phyloP scores from a whole-genome alignment of 2,329 filamentous ascomycete species.

The Fusarium continuum region DNA sequence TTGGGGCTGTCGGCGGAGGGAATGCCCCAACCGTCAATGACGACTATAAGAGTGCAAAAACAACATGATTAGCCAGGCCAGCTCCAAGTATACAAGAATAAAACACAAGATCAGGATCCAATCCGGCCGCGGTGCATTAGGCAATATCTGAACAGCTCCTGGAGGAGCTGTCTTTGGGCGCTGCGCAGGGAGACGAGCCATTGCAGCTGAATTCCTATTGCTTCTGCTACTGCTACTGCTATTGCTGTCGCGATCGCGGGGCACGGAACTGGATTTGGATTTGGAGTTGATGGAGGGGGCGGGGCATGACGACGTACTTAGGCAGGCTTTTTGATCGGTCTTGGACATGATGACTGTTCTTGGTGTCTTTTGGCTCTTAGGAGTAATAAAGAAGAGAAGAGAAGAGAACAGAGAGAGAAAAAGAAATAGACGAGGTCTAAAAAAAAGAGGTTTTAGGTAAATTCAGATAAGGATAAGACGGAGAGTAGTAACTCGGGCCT shows the following conservation, averaged over 20 bases:
- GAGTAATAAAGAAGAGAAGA: constrained; percentile 30
- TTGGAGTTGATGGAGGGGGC: constrained; percentile 41
- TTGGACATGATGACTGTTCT: constrained; percentile 56
- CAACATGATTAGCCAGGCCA: constrained; percentile 68
- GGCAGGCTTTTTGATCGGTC: constrained; percentile 68
- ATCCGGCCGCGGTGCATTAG: constrained; percentile 40
- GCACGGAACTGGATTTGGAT: constrained; percentile 32
- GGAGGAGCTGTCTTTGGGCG: constrained; percentile 37
- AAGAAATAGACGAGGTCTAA: constrained; percentile 24
- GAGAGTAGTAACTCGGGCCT: constrained; percentile 29
- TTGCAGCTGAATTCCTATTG: constrained; percentile 10
- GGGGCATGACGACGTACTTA: constrained; percentile 60
- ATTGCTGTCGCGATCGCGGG: constrained; percentile 33
- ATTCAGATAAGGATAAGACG: constrained; percentile 33
- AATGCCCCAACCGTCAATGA: constrained; percentile 99
- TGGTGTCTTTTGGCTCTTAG: constrained; percentile 10
- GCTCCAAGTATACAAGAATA: constrained; percentile 64
- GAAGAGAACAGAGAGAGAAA: constrained; percentile 16
- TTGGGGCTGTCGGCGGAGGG: constrained; percentile 81
- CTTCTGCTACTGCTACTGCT: too few relatives aligned
- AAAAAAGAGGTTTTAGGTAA: constrained; percentile 12
- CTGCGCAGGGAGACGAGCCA: constrained; percentile 27
- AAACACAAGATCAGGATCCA: constrained; percentile 60
- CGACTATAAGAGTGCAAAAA: constrained; percentile 72
- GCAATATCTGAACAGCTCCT: constrained; percentile 15